Conservation (phyloP, 768 basidiomycete species). For the Pisolithus microcarpus region DNA sequence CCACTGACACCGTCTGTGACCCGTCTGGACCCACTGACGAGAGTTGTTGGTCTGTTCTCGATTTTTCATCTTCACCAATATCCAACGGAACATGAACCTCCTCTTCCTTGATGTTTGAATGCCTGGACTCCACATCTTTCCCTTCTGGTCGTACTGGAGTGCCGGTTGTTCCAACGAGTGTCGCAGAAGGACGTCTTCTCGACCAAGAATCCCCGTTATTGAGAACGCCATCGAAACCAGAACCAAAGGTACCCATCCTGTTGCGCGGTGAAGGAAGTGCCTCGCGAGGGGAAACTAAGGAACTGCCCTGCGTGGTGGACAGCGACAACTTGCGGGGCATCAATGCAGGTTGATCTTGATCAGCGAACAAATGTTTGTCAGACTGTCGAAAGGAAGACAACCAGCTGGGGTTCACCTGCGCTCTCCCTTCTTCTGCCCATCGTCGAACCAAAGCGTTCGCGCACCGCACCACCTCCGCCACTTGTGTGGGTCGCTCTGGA, state of each 20-base stretch:
- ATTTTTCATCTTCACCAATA: conserved; percentile 6
- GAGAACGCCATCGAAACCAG: conserved; percentile 70
- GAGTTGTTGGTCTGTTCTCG: conserved; percentile 5
- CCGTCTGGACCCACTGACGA: conserved; percentile 8
- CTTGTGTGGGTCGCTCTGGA: conserved; percentile 50
- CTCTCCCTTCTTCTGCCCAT: conserved; percentile 60
- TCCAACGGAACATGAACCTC: conserved; percentile 31
- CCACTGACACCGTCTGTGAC: conserved; percentile 4
- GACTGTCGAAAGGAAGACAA: not conserved
- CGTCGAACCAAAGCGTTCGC: conserved; percentile 59
- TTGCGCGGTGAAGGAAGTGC: conserved; percentile 56
- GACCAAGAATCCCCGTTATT: conserved; percentile 64
- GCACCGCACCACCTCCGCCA: conserved; percentile 45
- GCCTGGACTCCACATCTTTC: conserved; percentile 33
- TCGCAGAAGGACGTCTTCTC: conserved; percentile 56
- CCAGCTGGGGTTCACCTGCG: conserved; percentile 39
- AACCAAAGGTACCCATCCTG: conserved; percentile 47
- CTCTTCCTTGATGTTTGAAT: conserved; percentile 52
- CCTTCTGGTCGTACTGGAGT: conserved; percentile 36
- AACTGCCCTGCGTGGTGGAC: conserved; percentile 46
- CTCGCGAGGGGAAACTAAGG: conserved; percentile 55
- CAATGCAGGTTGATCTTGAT: conserved; percentile 52
- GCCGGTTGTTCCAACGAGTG: conserved; percentile 36
- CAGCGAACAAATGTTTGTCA: conserved; percentile 9
- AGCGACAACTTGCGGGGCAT: conserved; percentile 64